Evolutionary conservation across 2,329 filamentous ascomycete species (phyloP).

Genomic region (Calcarisporium arbuscula): DNA sequence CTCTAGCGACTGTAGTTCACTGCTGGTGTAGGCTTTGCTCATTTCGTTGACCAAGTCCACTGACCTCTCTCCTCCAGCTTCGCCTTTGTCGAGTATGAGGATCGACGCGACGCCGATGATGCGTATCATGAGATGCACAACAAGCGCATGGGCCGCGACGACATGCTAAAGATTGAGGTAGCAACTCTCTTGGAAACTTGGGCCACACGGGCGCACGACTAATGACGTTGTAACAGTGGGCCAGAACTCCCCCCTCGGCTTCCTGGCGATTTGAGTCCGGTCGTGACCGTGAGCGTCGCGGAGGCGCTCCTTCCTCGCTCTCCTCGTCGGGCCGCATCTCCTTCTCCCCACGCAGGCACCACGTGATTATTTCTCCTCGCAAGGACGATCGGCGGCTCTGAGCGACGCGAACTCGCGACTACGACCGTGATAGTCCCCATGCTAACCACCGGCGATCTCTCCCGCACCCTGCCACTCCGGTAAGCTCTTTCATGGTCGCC

Average conservation of each 20-base stretch:
- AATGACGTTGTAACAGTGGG: constrained; percentile 63
- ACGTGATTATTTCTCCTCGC: constrained; percentile 79
- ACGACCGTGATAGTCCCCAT: constrained; percentile 68
- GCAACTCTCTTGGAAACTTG: constrained; percentile 18
- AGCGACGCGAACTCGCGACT: constrained; percentile 74
- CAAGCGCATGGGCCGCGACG: constrained; percentile 93
- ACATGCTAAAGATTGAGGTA: constrained; percentile 96
- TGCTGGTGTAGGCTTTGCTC: neutral
- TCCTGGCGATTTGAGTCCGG: constrained; percentile 98
- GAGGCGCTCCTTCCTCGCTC: constrained; percentile 47
- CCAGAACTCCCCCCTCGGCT: constrained; percentile 92
- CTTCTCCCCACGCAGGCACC: constrained; percentile 68
- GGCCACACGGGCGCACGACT: neutral
- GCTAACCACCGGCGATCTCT: constrained; percentile 73
- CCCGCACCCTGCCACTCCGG: constrained; percentile 62
- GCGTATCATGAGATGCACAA: constrained; percentile 99
- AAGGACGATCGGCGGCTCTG: constrained; percentile 83
- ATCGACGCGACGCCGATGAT: constrained; percentile 94
- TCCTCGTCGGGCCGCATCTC: constrained; percentile 65
- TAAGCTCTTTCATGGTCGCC: constrained; percentile 26
- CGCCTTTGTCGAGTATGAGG: constrained; percentile 98
- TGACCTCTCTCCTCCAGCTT: constrained; percentile 49
- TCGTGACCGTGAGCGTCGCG: constrained; percentile 62
- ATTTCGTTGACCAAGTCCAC: no score
- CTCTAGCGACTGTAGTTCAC: constrained; percentile 84